phyloP scores from a whole-genome alignment of 352 stramenopile genomes.

The Phytophthora citrophthora region DNA sequence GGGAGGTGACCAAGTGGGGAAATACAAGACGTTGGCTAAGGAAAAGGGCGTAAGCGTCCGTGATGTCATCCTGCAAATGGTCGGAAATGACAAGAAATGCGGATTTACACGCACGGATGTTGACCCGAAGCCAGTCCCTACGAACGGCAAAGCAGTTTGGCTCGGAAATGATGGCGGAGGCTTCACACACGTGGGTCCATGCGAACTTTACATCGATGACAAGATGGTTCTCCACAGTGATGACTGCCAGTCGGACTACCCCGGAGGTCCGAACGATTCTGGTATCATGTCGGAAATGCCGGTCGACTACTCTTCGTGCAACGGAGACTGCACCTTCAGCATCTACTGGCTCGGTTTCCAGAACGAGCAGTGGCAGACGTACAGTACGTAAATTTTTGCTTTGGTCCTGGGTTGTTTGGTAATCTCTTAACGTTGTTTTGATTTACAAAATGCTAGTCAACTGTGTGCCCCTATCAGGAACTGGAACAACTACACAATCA shows the following conservation, averaged over 20 bases:
- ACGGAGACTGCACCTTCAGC: constrained; percentile 32
- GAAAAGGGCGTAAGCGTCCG: constrained; percentile 26
- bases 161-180: constrained; percentile 27
- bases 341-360: constrained; percentile 56
- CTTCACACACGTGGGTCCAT: constrained; percentile 38
- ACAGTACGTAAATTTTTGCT: neutral
- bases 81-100: constrained; percentile 4
- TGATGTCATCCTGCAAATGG: constrained; percentile 28
- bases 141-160: constrained; percentile 27
- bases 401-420: neutral
- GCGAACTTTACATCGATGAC: constrained; percentile 49
- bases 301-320: constrained; percentile 45
- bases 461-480: neutral
- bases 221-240: constrained; percentile 32
- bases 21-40: constrained; percentile 19
- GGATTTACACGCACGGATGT: neutral
- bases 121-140: constrained; percentile 11
- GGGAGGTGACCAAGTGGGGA: constrained; percentile 24
- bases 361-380: constrained; percentile 3
- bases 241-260: constrained; percentile 39
- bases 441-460: neutral
- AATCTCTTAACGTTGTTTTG: neutral
- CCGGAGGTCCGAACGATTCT: neutral
- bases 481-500: neutral
- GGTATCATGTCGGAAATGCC: constrained; percentile 26